Evolutionary conservation across 2,329 filamentous ascomycete genomes (phyloP).

Genomic region (Metarhizium robertsii): DNA sequence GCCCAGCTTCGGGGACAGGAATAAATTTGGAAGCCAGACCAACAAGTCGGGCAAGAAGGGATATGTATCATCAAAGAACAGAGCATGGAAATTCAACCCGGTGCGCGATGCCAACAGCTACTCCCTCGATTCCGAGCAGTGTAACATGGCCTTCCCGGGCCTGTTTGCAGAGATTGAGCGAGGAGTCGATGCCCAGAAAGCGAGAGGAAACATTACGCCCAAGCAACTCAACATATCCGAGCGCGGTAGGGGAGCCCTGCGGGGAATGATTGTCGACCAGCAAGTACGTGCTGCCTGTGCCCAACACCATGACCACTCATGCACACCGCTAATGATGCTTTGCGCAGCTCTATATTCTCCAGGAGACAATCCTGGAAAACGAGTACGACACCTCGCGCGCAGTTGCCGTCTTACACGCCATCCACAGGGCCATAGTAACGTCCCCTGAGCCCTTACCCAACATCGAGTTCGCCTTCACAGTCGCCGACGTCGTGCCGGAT

Average conservation of each 20-base stretch:
- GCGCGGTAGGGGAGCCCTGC: not conserved
- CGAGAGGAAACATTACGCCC: not conserved
- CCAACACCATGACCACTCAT: not conserved
- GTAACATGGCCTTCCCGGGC: not conserved
- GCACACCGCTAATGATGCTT: not conserved
- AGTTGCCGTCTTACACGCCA: not conserved
- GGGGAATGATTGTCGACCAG: not conserved
- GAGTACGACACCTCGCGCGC: not conserved
- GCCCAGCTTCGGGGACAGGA: not conserved
- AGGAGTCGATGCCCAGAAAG: not conserved
- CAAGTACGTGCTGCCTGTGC: not conserved
- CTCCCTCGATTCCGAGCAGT: not conserved
- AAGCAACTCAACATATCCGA: not conserved
- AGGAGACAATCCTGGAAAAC: not conserved
- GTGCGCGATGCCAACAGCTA: not conserved
- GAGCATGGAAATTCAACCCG: not conserved
- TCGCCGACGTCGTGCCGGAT: not conserved
- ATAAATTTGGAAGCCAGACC: not conserved
- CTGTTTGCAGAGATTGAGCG: not conserved
- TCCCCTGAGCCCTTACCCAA: not conserved
- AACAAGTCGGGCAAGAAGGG: not conserved
- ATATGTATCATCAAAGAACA: not conserved
- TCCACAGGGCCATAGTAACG: not conserved
- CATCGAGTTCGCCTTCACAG: not conserved
- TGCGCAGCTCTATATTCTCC: not conserved